Conservation (phyloP, 352 stramenopile genomes). For the Phytophthora multivora region DNA sequence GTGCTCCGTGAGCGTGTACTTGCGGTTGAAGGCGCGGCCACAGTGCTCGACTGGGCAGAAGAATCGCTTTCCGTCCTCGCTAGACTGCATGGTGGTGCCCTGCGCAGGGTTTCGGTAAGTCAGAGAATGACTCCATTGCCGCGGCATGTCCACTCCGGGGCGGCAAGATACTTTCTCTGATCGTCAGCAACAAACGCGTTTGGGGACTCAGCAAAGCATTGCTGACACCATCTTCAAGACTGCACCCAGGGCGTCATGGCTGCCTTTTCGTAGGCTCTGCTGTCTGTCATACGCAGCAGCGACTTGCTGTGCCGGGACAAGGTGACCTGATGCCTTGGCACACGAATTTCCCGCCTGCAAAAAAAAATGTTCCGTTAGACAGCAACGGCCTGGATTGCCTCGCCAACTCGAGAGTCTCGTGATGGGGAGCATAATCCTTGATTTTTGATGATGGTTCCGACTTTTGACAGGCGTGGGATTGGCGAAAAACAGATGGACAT, state of each 20-base stretch:
- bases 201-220: conserved; percentile 10
- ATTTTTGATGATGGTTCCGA: conserved; percentile 10
- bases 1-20: conserved; percentile 65
- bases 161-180: conserved; percentile 30
- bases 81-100: conserved; percentile 7
- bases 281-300: conserved; percentile 29
- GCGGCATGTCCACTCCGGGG: conserved; percentile 10
- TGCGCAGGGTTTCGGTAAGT: conserved; percentile 15
- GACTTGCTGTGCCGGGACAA: conserved; percentile 26
- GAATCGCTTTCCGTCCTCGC: conserved; percentile 28
- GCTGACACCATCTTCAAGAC: conserved; percentile 19
- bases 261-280: neutral
- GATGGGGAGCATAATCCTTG: conserved; percentile 3
- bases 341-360: conserved; percentile 19
- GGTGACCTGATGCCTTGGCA: conserved; percentile 15
- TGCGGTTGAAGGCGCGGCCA: conserved; percentile 44
- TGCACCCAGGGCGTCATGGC: conserved; percentile 1
- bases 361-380: conserved; percentile 24
- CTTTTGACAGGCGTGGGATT: conserved; percentile 25
- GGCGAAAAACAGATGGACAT: conserved; percentile 6
- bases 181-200: conserved; percentile 14
- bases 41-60: conserved; percentile 28
- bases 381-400: conserved; percentile 18
- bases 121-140: conserved; percentile 11
- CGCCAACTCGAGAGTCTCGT: conserved; percentile 4